Percentiles rank a stretch among this genome's conserved stretches.
These are phyloP conservation scores for Nigrospora oryzae DNA, from an alignment of 2,329 filamentous ascomycete species.

Conservation along the genomic window DNA sequence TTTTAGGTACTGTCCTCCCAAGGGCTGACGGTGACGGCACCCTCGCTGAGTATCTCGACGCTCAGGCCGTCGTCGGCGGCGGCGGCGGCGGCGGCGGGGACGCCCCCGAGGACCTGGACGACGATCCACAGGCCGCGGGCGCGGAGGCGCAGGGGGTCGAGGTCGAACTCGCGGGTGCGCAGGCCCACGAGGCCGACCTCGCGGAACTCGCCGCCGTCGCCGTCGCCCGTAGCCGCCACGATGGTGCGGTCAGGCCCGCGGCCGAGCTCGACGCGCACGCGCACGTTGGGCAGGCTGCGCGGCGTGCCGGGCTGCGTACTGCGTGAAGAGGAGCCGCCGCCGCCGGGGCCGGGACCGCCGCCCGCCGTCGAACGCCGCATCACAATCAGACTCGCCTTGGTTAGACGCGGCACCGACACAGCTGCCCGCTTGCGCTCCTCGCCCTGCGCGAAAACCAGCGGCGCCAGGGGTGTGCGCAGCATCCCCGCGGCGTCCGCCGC, in stretches of 20 bases:
- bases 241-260: constrained; percentile 45
- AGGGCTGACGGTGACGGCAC: constrained; percentile 29
- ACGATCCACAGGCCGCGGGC: constrained; percentile 67
- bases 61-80: constrained; percentile 33
- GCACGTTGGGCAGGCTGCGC: constrained; percentile 35
- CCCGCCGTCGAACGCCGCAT: constrained; percentile 8
- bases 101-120: constrained; percentile 63
- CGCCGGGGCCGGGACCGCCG: constrained; percentile 23
- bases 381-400: constrained; percentile 49
- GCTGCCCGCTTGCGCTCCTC: constrained; percentile 26
- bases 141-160: constrained; percentile 53
- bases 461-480: constrained; percentile 50
- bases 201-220: constrained; percentile 56
- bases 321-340: constrained; percentile 10
- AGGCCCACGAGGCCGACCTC: constrained; percentile 56
- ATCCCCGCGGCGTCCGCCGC: constrained; percentile 68
- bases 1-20: constrained; percentile 28
- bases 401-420: constrained; percentile 40
- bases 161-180: constrained; percentile 64
- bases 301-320: constrained; percentile 10
- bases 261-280: constrained; percentile 65
- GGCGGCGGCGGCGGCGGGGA: constrained; percentile 11
- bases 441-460: constrained; percentile 35
- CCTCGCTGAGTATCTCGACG: constrained; percentile 43
- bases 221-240: constrained; percentile 52